Base-by-base conservation (phyloP, 495 filamentous ascomycete species). In the Margaritispora aquatica region DNA sequence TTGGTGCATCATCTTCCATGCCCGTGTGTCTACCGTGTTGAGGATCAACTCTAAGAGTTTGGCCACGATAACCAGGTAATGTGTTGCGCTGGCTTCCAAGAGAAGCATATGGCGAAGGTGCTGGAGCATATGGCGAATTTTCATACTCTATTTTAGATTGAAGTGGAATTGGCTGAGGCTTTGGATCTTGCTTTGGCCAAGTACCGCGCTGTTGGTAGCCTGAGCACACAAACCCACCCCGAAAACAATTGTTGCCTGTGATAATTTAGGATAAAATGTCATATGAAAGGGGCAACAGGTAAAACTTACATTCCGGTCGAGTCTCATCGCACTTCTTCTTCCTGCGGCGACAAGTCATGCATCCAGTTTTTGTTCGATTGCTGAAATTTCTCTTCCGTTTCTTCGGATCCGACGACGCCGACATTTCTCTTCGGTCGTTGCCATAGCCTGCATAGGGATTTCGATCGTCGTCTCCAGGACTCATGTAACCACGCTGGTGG, bases 321-420 rank as follows among this genome's bases (percentile, higher is more conserved):
- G 81, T 81, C 74, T 98, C 94, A 67, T 98, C 94, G 69, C 94
- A 98, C 73, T 98, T 98, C 83, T 98, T 98, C 82, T 98, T 98
- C 49, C 94, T 82, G 64, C 86, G 82, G 55, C 94, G 80, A 70
- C 94, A 98, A 26, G 94, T 98, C 75, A 96, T 88, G 70, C 94
- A 98, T 19, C 94, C 94, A 29, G 94, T 97, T 75, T 97, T 97
- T 19, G 94, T 97, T 55, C 94, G 83, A 70, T 97, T 97, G 71
- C 90, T 96, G 68, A 97, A 98, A 66, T 95, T 81, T 23, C 90
- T 84, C 69, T 96, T 96, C 63, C 90, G 78, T 69, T 84, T 83
- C 68, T 90, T 91, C 9, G 85, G 85, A 60, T 89, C 87, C 11
- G 86, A 81, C 71, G 91, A 84, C 20, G 83, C 71, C 20, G 78